A percentile compares a stretch with the other conserved stretches of the same genome.
These are phyloP conservation scores for Golubevia sp. DNA, from an alignment of 1,284 basidiomycete genomes.

Conservation along the genomic window DNA sequence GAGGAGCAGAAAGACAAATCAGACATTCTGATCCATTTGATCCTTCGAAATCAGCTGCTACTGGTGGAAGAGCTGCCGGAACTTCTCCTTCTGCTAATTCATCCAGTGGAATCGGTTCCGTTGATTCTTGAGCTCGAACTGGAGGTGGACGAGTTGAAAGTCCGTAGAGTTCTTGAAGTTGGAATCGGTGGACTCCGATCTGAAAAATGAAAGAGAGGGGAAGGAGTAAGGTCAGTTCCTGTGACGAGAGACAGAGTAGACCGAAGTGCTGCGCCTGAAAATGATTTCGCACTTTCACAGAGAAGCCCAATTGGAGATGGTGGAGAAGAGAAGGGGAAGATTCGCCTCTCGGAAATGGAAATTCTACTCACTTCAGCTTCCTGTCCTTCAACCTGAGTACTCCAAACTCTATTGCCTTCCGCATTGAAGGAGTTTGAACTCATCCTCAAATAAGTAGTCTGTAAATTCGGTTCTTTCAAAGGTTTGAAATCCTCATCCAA, in stretches of 20 bases:
- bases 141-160: conserved; percentile 36
- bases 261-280: too few relatives aligned
- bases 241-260: too few relatives aligned
- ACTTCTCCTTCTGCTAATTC: background rate
- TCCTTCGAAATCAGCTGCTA: conserved; percentile 18
- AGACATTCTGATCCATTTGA: conserved; percentile 45
- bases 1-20: conserved; percentile 48
- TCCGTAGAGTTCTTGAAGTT: conserved; percentile 57
- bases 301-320: too few relatives aligned
- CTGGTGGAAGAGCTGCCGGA: background rate
- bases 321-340: too few relatives aligned
- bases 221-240: background rate
- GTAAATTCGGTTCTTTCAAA: conserved; percentile 38
- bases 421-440: conserved; percentile 23
- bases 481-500: conserved; percentile 43
- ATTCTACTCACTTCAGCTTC: conserved; percentile 27
- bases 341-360: too few relatives aligned
- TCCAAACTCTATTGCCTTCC: conserved; percentile 19
- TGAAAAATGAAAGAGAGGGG: background rate
- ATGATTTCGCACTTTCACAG: too few relatives aligned
- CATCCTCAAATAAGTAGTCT: conserved; percentile 44
- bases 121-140: conserved; percentile 4
- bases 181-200: conserved; percentile 51
- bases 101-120: background rate
- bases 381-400: conserved; percentile 43